These are phyloP conservation scores for Saccharomyces eubayanus DNA, from an alignment of 805 yeast species.

Conservation along the genomic window DNA sequence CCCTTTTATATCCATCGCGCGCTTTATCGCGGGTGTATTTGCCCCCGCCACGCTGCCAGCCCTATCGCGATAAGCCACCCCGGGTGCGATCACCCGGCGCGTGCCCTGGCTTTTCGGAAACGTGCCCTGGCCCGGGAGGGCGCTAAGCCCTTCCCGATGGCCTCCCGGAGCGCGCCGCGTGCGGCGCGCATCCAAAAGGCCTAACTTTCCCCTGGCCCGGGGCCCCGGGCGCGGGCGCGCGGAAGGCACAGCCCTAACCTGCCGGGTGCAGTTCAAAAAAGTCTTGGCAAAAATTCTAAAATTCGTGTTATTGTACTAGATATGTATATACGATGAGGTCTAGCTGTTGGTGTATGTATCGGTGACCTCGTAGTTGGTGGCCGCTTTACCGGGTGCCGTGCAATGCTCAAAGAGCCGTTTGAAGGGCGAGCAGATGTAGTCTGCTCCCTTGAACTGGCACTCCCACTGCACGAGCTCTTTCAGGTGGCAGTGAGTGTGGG, in stretches of 20 bases:
- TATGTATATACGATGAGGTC: background rate
- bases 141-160: background rate
- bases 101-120: background rate
- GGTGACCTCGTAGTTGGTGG: slow-evolving; percentile 31
- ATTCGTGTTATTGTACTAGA: background rate
- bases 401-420: slow-evolving; percentile 25
- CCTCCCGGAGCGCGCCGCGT: background rate
- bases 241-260: background rate
- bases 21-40: background rate
- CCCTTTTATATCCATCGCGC: background rate
- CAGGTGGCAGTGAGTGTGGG: slow-evolving; percentile 23
- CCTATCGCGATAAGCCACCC: background rate
- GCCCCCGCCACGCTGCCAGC: background rate
- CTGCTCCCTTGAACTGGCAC: slow-evolving; percentile 39
- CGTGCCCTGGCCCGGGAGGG: no score
- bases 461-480: slow-evolving; percentile 39
- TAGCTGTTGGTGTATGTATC: slow-evolving; percentile 30
- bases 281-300: background rate
- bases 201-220: background rate
- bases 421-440: slow-evolving; percentile 41
- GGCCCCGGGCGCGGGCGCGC: background rate
- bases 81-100: background rate
- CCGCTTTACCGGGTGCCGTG: slow-evolving; percentile 2
- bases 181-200: background rate
- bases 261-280: background rate